Percentiles rank a stretch among this genome's conserved stretches.
phyloP scores from a whole-genome alignment of 768 basidiomycete species.

The Daedaleopsis sinensis region DNA sequence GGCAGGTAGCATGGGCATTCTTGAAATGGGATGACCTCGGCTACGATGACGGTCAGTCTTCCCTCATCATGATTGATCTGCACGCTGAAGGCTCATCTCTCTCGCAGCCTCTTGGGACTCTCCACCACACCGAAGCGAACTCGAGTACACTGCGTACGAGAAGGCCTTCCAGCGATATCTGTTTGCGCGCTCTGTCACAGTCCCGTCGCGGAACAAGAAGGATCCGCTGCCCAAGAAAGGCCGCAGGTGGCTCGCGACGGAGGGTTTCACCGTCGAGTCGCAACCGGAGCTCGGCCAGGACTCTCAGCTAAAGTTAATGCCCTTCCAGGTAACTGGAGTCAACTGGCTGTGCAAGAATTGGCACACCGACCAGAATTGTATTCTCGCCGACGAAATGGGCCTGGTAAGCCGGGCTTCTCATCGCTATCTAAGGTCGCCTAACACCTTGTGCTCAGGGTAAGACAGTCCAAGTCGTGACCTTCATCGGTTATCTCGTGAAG shows the following conservation, averaged over 20 bases:
- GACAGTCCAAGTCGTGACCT: conserved; percentile 90
- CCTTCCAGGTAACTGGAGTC: conserved; percentile 85
- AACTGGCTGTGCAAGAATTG: conserved; percentile 88
- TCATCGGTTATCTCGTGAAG: conserved; percentile 67
- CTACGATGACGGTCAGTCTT: conserved; percentile 84
- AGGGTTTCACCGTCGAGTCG: conserved; percentile 49
- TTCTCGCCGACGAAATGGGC: conserved; percentile 98
- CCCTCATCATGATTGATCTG: background rate
- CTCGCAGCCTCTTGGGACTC: conserved; percentile 90
- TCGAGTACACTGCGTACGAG: conserved; percentile 64
- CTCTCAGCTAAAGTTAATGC: conserved; percentile 70
- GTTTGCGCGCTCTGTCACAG: conserved; percentile 57
- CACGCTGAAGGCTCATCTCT: conserved; percentile 3
- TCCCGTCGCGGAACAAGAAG: conserved; percentile 51
- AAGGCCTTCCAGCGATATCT: conserved; percentile 71
- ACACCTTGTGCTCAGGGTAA: conserved; percentile 58
- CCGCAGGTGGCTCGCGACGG: conserved; percentile 44
- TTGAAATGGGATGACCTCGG: conserved; percentile 93
- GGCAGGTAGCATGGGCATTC: conserved; percentile 77
- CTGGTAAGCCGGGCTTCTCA: conserved; percentile 47
- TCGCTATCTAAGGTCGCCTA: conserved; percentile 1
- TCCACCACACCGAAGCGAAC: conserved; percentile 65
- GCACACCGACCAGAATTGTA: conserved; percentile 84
- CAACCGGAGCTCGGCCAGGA: conserved; percentile 73
- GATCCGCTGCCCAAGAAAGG: conserved; percentile 49